Evolutionary conservation across 768 basidiomycete species (phyloP).

Genomic region (Cyclocybe cylindracea): DNA sequence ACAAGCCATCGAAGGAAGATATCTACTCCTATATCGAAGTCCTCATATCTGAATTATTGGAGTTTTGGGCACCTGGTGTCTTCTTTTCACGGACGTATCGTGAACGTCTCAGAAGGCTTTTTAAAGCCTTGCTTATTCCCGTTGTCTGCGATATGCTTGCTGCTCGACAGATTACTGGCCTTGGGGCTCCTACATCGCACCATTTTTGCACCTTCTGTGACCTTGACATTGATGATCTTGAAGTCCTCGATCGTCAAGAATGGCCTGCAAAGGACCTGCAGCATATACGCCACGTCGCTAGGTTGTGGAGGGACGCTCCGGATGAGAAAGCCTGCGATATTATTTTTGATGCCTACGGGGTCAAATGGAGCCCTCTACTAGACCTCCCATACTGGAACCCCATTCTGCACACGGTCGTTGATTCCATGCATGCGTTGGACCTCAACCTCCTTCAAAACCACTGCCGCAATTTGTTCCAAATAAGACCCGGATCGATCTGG

Average conservation of each 20-base stretch:
- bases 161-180: conserved; percentile 25
- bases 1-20: conserved; percentile 30
- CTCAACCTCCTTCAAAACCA: conserved; percentile 3
- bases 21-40: conserved; percentile 34
- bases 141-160: conserved; percentile 36
- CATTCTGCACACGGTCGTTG: background rate
- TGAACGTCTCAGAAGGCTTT: conserved; percentile 22
- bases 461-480: background rate
- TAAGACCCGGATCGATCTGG: too few relatives aligned
- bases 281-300: conserved; percentile 10
- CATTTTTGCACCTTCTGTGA: conserved; percentile 24
- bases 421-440: conserved; percentile 2
- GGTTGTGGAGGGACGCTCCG: too few relatives aligned
- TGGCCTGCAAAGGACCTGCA: conserved; percentile 12
- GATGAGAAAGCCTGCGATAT: too few relatives aligned
- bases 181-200: conserved; percentile 9
- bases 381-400: conserved; percentile 2
- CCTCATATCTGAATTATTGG: conserved; percentile 34
- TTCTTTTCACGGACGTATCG: conserved; percentile 23
- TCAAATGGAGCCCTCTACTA: background rate
- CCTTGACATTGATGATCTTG: conserved; percentile 20
- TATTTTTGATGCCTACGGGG: too few relatives aligned
- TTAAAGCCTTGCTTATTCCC: conserved; percentile 29
- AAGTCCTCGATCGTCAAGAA: conserved; percentile 13
- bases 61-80: conserved; percentile 32